phyloP scores from a whole-genome alignment of 768 basidiomycete genomes.

The Pisolithus microcarpus region DNA sequence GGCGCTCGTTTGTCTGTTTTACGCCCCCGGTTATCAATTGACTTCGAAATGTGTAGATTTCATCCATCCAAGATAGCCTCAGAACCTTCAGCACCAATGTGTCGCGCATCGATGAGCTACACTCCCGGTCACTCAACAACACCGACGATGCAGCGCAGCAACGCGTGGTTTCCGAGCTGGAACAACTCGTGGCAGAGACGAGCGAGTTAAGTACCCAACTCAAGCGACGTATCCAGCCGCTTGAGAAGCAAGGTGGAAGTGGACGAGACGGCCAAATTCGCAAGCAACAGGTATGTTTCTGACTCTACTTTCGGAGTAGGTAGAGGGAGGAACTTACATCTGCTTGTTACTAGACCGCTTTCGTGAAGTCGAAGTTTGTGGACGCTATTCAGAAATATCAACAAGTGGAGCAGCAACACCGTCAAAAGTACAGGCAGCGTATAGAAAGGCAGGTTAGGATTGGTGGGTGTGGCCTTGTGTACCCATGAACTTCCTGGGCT shows the following conservation, averaged over 20 bases:
- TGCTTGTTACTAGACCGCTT: constrained; percentile 38
- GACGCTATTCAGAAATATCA: constrained; percentile 85
- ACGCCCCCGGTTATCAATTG: neutral
- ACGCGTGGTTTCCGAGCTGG: constrained; percentile 54
- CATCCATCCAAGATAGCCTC: constrained; percentile 65
- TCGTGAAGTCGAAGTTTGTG: constrained; percentile 71
- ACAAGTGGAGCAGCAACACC: constrained; percentile 72
- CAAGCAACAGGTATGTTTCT: constrained; percentile 57
- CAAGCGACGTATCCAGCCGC: constrained; percentile 64
- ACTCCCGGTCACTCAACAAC: constrained; percentile 68
- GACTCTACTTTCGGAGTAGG: constrained; percentile 3
- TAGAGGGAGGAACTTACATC: constrained; percentile 9
- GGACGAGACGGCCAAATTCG: constrained; percentile 64
- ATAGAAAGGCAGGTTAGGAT: constrained; percentile 87
- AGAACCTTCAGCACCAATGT: constrained; percentile 65
- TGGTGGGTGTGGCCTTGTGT: constrained; percentile 35
- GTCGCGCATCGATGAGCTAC: constrained; percentile 59
- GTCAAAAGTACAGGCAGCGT: constrained; percentile 70
- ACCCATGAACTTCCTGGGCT: neutral
- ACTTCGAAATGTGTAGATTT: constrained; percentile 36
- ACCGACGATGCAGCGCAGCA: constrained; percentile 63
- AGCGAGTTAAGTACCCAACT: constrained; percentile 60
- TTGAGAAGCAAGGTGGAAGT: constrained; percentile 62
- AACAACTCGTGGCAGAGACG: constrained; percentile 65
- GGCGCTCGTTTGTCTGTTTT: neutral